Percentiles rank a stretch among this genome's conserved stretches.
Conservation (phyloP, 2,329 filamentous ascomycete species). For the Penicillium sp. region DNA sequence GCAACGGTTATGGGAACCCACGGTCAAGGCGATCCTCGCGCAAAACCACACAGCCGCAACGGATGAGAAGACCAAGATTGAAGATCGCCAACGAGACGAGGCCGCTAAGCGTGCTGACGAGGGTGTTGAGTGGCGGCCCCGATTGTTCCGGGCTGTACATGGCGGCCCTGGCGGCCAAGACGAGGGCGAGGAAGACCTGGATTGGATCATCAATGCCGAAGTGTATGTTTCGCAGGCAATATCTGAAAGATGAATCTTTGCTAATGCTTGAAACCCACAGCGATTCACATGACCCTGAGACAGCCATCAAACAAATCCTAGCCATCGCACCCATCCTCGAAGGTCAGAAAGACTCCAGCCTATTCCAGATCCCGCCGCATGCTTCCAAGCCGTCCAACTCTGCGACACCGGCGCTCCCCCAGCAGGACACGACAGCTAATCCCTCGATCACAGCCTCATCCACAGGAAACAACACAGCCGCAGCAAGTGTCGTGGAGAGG, state of each 20-base stretch:
- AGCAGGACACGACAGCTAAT: conserved; percentile 29
- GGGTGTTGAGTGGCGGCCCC: conserved; percentile 84
- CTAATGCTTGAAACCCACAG: conserved; percentile 44
- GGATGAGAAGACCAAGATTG: conserved; percentile 94
- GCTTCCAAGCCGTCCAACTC: conserved; percentile 12
- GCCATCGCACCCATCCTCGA: conserved; percentile 83
- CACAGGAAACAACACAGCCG: conserved; percentile 13
- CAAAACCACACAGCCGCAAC: conserved; percentile 89
- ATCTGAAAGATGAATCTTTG: neutral
- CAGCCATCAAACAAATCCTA: conserved; percentile 81
- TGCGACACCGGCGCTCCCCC: conserved; percentile 17
- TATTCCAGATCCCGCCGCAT: conserved; percentile 64
- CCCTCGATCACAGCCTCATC: conserved; percentile 20
- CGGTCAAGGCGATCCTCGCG: conserved; percentile 79
- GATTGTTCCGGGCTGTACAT: conserved; percentile 78
- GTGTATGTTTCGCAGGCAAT: conserved; percentile 63
- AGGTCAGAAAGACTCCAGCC: conserved; percentile 68
- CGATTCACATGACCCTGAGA: conserved; percentile 68
- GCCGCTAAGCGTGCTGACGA: conserved; percentile 79
- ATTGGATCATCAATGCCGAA: conserved; percentile 90
- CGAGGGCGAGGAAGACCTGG: conserved; percentile 84
- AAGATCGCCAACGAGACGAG: conserved; percentile 89
- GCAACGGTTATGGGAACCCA: conserved; percentile 83
- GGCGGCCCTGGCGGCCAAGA: conserved; percentile 73
- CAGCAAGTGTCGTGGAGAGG: conserved; percentile 38